phyloP scores from a whole-genome alignment of 2,329 filamentous ascomycete species.

The Cercospora sp. region DNA sequence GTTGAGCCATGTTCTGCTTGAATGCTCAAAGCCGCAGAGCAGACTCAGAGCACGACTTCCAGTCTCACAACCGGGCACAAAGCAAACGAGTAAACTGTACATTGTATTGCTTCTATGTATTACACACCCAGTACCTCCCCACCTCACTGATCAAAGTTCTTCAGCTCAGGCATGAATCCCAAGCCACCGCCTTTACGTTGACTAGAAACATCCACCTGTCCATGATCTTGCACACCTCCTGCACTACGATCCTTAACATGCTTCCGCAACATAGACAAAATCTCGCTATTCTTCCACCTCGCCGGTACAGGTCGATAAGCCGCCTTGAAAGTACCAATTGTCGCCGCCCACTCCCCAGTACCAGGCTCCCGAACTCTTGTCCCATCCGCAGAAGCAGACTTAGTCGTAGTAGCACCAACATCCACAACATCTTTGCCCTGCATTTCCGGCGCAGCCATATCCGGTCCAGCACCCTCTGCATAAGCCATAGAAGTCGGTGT shows the following conservation, averaged over 20 bases:
- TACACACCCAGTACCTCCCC: background rate
- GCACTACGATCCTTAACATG: constrained; percentile 76
- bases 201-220: constrained; percentile 20
- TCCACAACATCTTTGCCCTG: constrained; percentile 43
- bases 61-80: background rate
- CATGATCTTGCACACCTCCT: constrained; percentile 48
- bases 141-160: constrained; percentile 45
- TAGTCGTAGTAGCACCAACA: background rate
- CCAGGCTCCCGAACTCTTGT: constrained; percentile 53
- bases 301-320: constrained; percentile 86
- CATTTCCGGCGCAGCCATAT: constrained; percentile 46
- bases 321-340: constrained; percentile 88
- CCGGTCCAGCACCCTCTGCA: constrained; percentile 54
- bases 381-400: constrained; percentile 30
- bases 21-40: too few relatives aligned
- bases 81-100: background rate
- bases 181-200: constrained; percentile 45
- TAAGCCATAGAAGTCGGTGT: constrained; percentile 58
- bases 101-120: background rate
- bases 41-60: background rate
- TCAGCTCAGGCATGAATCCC: constrained; percentile 54
- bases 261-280: constrained; percentile 71
- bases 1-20: background rate
- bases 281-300: constrained; percentile 81
- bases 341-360: constrained; percentile 92